Base-by-base conservation (phyloP, 768 basidiomycete species). In the Gautieria morchelliformis region DNA sequence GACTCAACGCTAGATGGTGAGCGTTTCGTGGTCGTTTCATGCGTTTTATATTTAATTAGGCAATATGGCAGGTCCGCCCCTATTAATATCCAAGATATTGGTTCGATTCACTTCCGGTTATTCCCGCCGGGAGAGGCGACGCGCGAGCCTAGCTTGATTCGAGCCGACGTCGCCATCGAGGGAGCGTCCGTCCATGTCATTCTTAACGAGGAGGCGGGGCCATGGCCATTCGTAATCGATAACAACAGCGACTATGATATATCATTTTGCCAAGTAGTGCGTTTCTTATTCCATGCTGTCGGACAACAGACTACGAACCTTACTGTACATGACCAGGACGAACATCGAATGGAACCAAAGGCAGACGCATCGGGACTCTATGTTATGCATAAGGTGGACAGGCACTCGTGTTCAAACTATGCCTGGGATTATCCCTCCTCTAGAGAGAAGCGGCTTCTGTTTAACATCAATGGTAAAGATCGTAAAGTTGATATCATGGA, bases 371-470 rank as follows among this genome's bases (percentile, higher is more conserved):
- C 60, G 69, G n/a, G 66, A n/a, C 68, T 37, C 79, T 63, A 69
- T 45, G 71, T 72, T 24, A 63, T 62, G 12, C 93, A 93, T 69
- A 74, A 71, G n/a, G 67, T 94, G 3, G 65, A 70, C 5, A 75
- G 82, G 10, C 80, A 78, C 40, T 72, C 79, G 3, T 75, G 72
- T 15, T 67, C 78, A 46, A 72, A 80, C 33, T 99, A 97, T 67
- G 88, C 93, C 5, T 99, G 95, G 95, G 96, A 99, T 66, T 82
- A 78, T 59, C 96, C 96, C 7, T 89, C 93, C 3, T 84, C 85
- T 1, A 74, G 75, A 47, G 84, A 87, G 63, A 98, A 95, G 71
- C 84, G 82, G 61, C 74, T 99, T 24, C 68, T 82, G 37, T 73
- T 99, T 20, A 67, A 69, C 10, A 76, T 84, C 50, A 84, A 83